These are phyloP conservation scores for Pseudopyrenochaeta lycopersici DNA, from an alignment of 2,329 filamentous ascomycete species.

Conservation along the genomic window DNA sequence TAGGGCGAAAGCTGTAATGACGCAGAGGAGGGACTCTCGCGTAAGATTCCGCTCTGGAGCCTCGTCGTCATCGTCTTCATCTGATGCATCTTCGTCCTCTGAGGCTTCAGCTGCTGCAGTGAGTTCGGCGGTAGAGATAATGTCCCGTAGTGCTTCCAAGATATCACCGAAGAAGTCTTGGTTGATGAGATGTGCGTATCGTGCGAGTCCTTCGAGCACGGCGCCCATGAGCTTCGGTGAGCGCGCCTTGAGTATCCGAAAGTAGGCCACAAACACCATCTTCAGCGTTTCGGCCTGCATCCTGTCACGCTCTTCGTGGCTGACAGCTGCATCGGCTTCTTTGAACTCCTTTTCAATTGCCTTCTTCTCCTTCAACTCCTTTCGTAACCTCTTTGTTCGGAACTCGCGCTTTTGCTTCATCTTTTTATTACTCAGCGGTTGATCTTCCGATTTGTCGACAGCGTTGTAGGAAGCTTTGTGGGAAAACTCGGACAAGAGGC, in stretches of 20 bases:
- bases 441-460: constrained; percentile 69
- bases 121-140: constrained; percentile 77
- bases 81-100: constrained; percentile 58
- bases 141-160: constrained; percentile 90
- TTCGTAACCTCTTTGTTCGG: constrained; percentile 86
- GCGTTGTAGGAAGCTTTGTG: constrained; percentile 82
- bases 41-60: constrained; percentile 71
- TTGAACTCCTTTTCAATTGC: constrained; percentile 91
- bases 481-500: constrained; percentile 86
- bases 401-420: constrained; percentile 82
- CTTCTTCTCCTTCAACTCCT: constrained; percentile 85
- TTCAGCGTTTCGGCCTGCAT: constrained; percentile 97
- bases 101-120: constrained; percentile 57
- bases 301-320: constrained; percentile 89
- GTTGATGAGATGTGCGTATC: constrained; percentile 96
- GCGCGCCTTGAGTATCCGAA: constrained; percentile 88
- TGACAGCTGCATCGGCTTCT: constrained; percentile 88
- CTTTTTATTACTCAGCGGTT: constrained; percentile 62
- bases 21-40: constrained; percentile 90
- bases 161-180: constrained; percentile 98
- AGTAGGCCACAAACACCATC: constrained; percentile 93
- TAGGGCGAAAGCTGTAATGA: constrained; percentile 95
- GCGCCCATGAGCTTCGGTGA: constrained; percentile 91
- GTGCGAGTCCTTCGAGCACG: constrained; percentile 90
- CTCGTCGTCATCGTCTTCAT: constrained; percentile 60